Percentiles rank a stretch among this genome's conserved stretches.
These are phyloP conservation scores for Dioscorea alata DNA, from an alignment of 106 monocot genomes.

Conservation along the genomic window DNA sequence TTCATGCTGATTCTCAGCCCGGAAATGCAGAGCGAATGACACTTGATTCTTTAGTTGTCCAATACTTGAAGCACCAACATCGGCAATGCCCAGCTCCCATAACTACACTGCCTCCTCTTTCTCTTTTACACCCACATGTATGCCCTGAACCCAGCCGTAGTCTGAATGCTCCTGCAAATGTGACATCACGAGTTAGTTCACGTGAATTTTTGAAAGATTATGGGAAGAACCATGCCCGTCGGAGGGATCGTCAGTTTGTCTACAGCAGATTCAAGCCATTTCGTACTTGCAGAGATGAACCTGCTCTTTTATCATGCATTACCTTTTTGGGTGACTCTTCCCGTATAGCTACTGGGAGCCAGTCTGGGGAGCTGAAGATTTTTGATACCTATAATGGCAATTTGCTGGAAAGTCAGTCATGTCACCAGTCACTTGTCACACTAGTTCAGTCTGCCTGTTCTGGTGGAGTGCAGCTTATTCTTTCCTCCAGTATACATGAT, in stretches of 20 bases:
- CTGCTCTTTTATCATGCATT: conserved; percentile 70
- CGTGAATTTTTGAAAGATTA: conserved; percentile 67
- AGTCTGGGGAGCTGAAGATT: conserved; percentile 82
- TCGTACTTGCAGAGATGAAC: conserved; percentile 84
- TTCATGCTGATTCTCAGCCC: conserved; percentile 26
- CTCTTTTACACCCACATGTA: conserved; percentile 88
- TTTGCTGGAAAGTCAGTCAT: conserved; percentile 54
- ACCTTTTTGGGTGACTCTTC: conserved; percentile 70
- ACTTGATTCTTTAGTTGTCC: conserved; percentile 90
- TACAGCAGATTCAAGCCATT: conserved; percentile 91
- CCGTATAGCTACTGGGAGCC: conserved; percentile 70
- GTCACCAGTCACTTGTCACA: conserved; percentile 64
- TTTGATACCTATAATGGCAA: conserved; percentile 68
- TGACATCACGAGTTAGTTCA: conserved; percentile 61
- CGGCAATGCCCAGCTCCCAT: conserved; percentile 94
- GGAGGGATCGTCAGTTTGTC: conserved; percentile 83
- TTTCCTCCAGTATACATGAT: conserved; percentile 66
- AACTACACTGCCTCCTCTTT: conserved; percentile 93
- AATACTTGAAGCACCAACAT: conserved; percentile 96
- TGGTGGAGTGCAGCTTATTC: conserved; percentile 52
- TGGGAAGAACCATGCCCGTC: conserved; percentile 65
- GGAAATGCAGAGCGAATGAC: conserved; percentile 75
- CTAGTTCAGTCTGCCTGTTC: conserved; percentile 56
- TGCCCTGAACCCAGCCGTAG: conserved; percentile 86
- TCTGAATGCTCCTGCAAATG: conserved; percentile 83